Evolutionary conservation across 2,329 filamentous ascomycete genomes (phyloP).

Genomic region (Juglanconis sp.): DNA sequence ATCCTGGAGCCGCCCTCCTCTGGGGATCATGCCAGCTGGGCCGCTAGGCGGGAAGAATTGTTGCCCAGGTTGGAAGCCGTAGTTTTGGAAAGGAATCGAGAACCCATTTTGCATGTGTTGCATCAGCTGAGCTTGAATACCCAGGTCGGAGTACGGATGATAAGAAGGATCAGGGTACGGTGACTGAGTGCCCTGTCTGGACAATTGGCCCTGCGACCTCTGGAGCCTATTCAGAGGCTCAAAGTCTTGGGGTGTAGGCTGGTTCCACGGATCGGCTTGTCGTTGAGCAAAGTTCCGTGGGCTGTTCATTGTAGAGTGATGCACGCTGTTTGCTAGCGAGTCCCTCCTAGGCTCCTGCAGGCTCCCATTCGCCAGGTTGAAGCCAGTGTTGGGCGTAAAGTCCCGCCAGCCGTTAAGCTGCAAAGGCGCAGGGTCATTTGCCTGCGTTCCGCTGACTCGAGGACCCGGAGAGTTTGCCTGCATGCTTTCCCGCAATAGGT

Average conservation of each 20-base stretch:
- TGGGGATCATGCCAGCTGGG: constrained; percentile 6
- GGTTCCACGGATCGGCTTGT: constrained; percentile 8
- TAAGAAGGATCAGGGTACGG: constrained; percentile 9
- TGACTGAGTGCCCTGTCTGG: constrained; percentile 11
- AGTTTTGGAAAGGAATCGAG: not conserved
- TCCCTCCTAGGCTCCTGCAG: constrained; percentile 11
- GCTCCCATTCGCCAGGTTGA: not conserved
- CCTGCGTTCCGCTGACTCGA: constrained; percentile 2
- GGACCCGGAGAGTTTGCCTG: constrained; percentile 12
- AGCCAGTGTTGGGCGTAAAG: constrained; percentile 7
- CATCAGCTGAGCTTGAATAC: constrained; percentile 4
- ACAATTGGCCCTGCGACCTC: constrained; percentile 7
- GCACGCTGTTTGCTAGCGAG: constrained; percentile 12
- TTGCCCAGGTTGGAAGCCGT: constrained; percentile 5
- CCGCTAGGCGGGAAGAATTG: constrained; percentile 14
- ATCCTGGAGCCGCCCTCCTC: constrained; percentile 37
- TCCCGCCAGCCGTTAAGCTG: constrained; percentile 5
- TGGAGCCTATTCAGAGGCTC: constrained; percentile 3
- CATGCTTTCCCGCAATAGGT: not conserved
- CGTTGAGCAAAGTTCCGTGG: constrained; percentile 5
- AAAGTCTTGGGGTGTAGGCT: constrained; percentile 1
- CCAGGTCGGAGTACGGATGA: not conserved
- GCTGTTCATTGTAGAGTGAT: constrained; percentile 15
- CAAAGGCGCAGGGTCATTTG: not conserved
- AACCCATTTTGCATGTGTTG: constrained; percentile 3